Base-by-base conservation (phyloP, 257 asterid genomes). In the Rubia yunnanensis region DNA sequence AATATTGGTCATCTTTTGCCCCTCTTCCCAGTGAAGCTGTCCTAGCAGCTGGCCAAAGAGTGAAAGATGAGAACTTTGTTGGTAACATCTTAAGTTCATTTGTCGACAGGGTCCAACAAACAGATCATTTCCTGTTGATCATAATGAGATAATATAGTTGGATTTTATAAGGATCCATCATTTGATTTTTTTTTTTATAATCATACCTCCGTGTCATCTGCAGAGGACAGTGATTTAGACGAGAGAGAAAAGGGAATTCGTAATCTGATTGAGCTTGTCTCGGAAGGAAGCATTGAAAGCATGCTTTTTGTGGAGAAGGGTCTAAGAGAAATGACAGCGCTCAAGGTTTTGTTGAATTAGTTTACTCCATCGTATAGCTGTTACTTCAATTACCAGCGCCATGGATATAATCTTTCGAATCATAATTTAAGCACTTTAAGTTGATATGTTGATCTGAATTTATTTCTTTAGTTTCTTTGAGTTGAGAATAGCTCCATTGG, bases 241-340 rank as follows among this genome's bases (percentile, higher is more conserved):
- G 97, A 86, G 79, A 78, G 96, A 67, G 95, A 85, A 68, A 73
- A 71, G 30, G 74, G 76, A 70, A 31, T 72, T 20, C 67, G 26
- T 17, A 72, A 67, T 60, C 61, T 36, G 67, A 71, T 74, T 69
- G 85, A 79, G 65, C 70, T 82, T 50, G 71, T 78, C 27, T 77
- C 78, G 62, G 92, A 80, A 57, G 85, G 80, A 60, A 78, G 76
- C 62, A 83, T 92, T 26, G 99, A 92, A 80, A 89, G 92, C 84
- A 86, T 88, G 95, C 88, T 92, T 75, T 70, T 88, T 70, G 99
- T 86, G 67, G 99, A 92, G 78, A 86, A 84, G 73, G 97, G 92
- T 76, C 94, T 92, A 24, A 74, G 84, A 70, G 97, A 92, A 81
- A 69, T 89, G 72, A 75, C 81, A 46, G 80, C 81, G 34, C 94